Percentiles rank a stretch among this genome's conserved stretches.
Evolutionary conservation across 306 rosid species (phyloP).

Genomic region (Casuarina equisetifolia): DNA sequence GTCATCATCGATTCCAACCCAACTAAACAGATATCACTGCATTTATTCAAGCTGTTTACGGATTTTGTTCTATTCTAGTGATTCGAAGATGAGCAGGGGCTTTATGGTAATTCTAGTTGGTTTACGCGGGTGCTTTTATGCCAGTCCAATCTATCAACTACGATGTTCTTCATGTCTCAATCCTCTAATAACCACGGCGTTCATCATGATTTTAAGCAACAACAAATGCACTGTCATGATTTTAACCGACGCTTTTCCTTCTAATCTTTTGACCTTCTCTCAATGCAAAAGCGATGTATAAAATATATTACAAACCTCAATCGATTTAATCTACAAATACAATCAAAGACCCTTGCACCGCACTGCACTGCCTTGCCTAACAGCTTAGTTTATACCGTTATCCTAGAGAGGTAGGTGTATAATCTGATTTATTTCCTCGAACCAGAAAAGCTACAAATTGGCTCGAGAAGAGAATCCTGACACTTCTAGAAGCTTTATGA

Average conservation of each 20-base stretch:
- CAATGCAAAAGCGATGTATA: background rate
- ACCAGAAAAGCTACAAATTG: background rate
- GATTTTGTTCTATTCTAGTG: background rate
- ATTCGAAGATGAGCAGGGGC: background rate
- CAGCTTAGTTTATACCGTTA: no score
- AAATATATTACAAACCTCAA: background rate
- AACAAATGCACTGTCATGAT: no score
- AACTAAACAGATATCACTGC: background rate
- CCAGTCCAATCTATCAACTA: background rate
- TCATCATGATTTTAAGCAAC: background rate
- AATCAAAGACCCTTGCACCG: background rate
- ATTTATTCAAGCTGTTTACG: background rate
- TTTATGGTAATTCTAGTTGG: background rate
- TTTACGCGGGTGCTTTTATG: background rate
- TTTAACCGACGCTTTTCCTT: no score
- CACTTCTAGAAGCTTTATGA: slow-evolving; percentile 27
- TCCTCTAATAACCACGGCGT: background rate
- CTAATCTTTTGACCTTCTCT: background rate
- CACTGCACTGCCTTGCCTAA: no score
- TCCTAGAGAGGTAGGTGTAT: background rate
- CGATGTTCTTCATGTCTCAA: background rate
- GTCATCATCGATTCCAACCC: background rate
- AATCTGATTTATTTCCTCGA: background rate
- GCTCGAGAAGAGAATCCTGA: background rate
- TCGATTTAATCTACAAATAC: background rate